Base-by-base conservation (phyloP, 768 basidiomycete genomes). In the Lactarius deliciosus region DNA sequence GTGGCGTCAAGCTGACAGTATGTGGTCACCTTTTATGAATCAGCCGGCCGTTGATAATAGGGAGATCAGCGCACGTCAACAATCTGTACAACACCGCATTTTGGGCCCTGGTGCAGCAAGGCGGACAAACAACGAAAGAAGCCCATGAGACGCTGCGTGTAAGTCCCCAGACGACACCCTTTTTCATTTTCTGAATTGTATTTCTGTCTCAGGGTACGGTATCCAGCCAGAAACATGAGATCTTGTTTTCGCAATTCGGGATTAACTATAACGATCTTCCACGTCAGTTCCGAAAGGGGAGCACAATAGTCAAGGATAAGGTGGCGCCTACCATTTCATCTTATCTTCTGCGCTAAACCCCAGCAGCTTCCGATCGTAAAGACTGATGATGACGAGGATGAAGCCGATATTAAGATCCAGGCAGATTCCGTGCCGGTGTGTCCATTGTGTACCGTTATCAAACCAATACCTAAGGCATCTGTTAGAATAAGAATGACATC, bases 1-100 rank as follows among this genome's bases (percentile, higher is more conserved):
- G 0, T 99, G 97, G 97, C 79, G 97, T 65, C 97, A 98, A 76
- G 91, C 90, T 0, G 96, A 98, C 74, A 96, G 96, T 96, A 73
- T 67, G 93, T 78, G 11, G 22, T 25, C n/a, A 53, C 53, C 38
- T 57, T 25, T 10, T 25, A 16, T 15, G 5, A 57, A 34, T 11
- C 25, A 57, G 11, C 41, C 43, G 13, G 16, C 18, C 32, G 41
- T 45, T 68, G 20, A 64, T 63, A 20, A 8, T 11, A 59, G 60
- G 69, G 64, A 64, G 60, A 69, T 28, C 75, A 98, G 96, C 97
- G 0, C 97, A 99, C 74, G 90, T 98, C 74, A 99, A 99, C 74
- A 99, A 99, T 75, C 79, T 99, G 28, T 96, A 98, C 79, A 99
- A 99, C 73, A 98, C 97, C 0, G 81, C 80, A 0, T 99, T 98